Evolutionary conservation across 2,329 filamentous ascomycete species (phyloP).

Genomic region (Aphanoascus verrucosus): DNA sequence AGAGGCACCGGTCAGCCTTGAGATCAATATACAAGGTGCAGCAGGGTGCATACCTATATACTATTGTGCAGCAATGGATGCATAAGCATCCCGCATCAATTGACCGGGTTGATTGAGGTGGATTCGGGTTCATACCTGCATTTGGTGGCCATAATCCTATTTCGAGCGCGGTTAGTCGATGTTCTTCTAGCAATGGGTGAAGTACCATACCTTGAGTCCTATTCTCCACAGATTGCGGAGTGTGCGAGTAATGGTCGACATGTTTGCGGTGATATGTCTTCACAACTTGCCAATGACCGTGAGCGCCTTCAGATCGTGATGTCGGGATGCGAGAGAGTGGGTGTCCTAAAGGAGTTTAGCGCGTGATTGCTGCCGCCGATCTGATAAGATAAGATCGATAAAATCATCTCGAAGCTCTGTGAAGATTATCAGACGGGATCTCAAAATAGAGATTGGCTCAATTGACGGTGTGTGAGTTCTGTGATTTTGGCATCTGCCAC

Average conservation of each 20-base stretch:
- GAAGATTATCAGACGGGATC: not conserved
- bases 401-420: not conserved
- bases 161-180: slow-evolving; percentile 30
- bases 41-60: slow-evolving; percentile 32
- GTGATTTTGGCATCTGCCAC: not conserved
- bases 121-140: slow-evolving; percentile 55
- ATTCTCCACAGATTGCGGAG: slow-evolving; percentile 76
- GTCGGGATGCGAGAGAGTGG: slow-evolving; percentile 5
- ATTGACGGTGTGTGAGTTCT: not conserved
- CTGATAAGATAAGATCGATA: slow-evolving; percentile 12
- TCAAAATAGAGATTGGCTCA: not conserved
- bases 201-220: slow-evolving; percentile 63
- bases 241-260: slow-evolving; percentile 87
- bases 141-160: slow-evolving; percentile 82
- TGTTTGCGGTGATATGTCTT: slow-evolving; percentile 38
- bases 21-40: not conserved
- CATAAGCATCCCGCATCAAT: slow-evolving; percentile 2
- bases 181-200: slow-evolving; percentile 11
- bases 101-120: not conserved
- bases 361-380: not conserved
- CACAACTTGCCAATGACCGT: not conserved
- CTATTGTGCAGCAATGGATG: slow-evolving; percentile 21
- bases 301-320: not conserved
- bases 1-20: not conserved
- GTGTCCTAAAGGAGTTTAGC: slow-evolving; percentile 15